Base-by-base conservation (phyloP, 768 basidiomycete genomes). In the Phlegmacium glaucopus region DNA sequence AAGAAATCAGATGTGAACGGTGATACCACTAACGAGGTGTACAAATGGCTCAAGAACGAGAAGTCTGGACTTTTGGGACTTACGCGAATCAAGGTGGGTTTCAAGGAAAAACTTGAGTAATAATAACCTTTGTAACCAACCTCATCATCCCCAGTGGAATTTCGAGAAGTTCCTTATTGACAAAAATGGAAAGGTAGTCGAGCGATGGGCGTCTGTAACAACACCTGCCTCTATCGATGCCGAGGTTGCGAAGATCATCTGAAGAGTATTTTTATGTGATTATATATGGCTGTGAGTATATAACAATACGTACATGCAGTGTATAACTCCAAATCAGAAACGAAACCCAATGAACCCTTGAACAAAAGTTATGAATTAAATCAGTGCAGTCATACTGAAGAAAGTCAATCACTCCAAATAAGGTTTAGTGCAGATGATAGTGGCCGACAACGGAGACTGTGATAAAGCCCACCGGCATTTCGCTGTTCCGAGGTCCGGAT, bases 1-100 rank as follows among this genome's bases (percentile, higher is more conserved):
- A 87, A 83, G 71, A 97, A 95, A 70, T 87, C 87, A 15, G 90
- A 96, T 43, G 94, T 96, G 34, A 97, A 96, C 63, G 94, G 94
- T 3, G 82, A 86, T 55, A 70, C 76, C 54, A 82, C 88, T 49
- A 93, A 93, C 67, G 79, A 87, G 55, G 86, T 93, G 0, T 94
- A 77, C 75, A 78, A 86, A 49, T 94, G 82, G 80, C 76, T 95
- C 54, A 95, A 96, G 73, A 69, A 72, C 22, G 72, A 90, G 66
- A 90, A 91, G 63, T 56, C 87, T 4, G 88, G 87, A 3, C 53
- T 91, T 17, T 59, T 90, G 41, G 87, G 89, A 13, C 66, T 89
- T 40, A 72, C 77, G 1, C 74, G 85, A 35, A 87, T 90, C 69
- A 90, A 90, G 80, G 87, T 84, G 39, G 10, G 72, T 63, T 16